Evolutionary conservation across 495 filamentous ascomycete species (phyloP).

Genomic region (Penicillium diatomitis): DNA sequence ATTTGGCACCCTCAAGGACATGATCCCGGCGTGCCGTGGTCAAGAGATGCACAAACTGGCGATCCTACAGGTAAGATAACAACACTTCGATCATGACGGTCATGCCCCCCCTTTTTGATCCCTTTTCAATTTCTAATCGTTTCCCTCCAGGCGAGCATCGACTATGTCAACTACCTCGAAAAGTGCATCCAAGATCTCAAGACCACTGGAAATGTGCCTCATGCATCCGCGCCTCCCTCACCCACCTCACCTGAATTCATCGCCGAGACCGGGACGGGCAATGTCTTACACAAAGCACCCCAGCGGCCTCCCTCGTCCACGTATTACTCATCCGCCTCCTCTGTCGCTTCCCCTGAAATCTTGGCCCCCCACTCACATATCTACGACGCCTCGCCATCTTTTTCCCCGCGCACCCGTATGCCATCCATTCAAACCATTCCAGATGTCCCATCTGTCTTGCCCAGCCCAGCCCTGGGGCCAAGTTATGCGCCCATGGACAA

Average conservation of each 20-base stretch:
- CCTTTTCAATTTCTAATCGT: neutral
- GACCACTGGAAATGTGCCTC: constrained; percentile 33
- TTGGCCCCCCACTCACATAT: constrained; percentile 16
- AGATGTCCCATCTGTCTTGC: constrained; percentile 28
- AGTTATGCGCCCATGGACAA: constrained; percentile 17
- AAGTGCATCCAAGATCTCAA: constrained; percentile 80
- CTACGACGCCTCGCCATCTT: constrained; percentile 27
- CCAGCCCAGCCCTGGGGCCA: constrained; percentile 34
- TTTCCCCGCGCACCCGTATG: constrained; percentile 28
- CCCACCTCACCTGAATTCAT: constrained; percentile 32
- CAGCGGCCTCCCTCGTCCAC: constrained; percentile 10
- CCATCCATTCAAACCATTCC: constrained; percentile 19
- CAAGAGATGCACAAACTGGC: constrained; percentile 98
- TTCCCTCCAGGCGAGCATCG: constrained; percentile 70
- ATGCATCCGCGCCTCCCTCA: constrained; percentile 15
- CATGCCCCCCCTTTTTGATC: neutral
- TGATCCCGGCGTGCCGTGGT: constrained; percentile 87
- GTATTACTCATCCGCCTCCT: constrained; percentile 23
- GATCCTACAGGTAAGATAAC: constrained; percentile 70
- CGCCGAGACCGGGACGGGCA: constrained; percentile 10
- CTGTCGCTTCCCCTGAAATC: constrained; percentile 30
- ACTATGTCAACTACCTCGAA: constrained; percentile 92
- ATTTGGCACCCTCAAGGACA: constrained; percentile 83
- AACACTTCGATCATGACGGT: too few species aligned
- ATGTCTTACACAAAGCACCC: constrained; percentile 3